phyloP scores from a whole-genome alignment of 352 stramenopile species.

The Elongisporangium undulatum region DNA sequence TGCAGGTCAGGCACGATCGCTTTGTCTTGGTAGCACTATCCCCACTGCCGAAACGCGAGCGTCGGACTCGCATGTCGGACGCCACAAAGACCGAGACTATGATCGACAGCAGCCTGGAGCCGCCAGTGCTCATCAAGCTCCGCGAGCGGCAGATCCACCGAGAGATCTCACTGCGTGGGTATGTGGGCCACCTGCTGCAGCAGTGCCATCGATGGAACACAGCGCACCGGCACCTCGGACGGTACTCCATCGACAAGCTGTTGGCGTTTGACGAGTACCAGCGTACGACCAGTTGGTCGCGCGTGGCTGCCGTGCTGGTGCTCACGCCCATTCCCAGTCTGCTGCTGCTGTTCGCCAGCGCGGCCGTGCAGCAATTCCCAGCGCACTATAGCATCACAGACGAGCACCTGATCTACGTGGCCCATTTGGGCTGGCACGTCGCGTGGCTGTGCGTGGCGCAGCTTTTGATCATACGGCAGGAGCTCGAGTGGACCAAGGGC shows the following conservation, averaged over 20 bases:
- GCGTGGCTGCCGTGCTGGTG: conserved; percentile 11
- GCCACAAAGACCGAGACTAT: background rate
- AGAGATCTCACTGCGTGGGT: background rate
- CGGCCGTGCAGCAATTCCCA: conserved; percentile 9
- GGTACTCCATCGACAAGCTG: conserved; percentile 30
- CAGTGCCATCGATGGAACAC: conserved; percentile 8
- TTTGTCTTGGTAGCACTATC: no score
- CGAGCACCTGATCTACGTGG: conserved; percentile 8
- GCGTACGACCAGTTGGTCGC: conserved; percentile 1
- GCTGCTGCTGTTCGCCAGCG: conserved; percentile 4
- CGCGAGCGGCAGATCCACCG: background rate
- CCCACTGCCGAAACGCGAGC: no score
- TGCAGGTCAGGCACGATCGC: no score
- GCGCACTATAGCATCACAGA: background rate
- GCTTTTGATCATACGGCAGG: conserved; percentile 9
- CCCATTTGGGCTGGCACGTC: conserved; percentile 9
- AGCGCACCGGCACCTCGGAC: conserved; percentile 23
- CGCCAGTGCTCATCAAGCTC: background rate
- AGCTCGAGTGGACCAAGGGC: conserved; percentile 5
- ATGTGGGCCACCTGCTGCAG: background rate
- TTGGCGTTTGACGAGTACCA: conserved; percentile 17
- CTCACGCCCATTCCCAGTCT: conserved; percentile 12
- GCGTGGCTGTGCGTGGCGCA: conserved; percentile 10
- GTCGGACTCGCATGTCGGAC: background rate
- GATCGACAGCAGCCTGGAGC: background rate